Percentiles rank a stretch among this genome's conserved stretches.
phyloP scores from a whole-genome alignment of 768 basidiomycete genomes.

The Omphalotus guepiniiformis region DNA sequence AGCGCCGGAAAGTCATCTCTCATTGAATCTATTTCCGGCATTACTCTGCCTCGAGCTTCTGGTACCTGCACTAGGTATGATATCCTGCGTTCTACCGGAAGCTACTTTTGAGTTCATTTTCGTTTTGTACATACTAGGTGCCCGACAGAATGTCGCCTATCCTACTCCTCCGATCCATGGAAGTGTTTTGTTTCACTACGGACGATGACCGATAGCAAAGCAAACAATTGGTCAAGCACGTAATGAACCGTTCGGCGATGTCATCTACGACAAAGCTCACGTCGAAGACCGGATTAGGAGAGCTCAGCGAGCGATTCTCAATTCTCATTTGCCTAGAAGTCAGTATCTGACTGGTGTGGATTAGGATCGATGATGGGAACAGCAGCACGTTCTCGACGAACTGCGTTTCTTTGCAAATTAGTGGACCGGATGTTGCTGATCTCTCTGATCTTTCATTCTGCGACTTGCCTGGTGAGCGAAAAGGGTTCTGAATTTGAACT shows the following conservation, averaged over 20 bases:
- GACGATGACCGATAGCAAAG: constrained; percentile 35
- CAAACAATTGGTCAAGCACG: constrained; percentile 34
- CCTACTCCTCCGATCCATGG: constrained; percentile 38
- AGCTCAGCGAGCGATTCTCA: constrained; percentile 63
- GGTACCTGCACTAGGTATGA: constrained; percentile 70
- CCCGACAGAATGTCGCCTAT: constrained; percentile 50
- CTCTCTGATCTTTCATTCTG: constrained; percentile 67
- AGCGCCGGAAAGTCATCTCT: constrained; percentile 74
- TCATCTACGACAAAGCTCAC: constrained; percentile 44
- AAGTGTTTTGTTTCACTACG: constrained; percentile 48
- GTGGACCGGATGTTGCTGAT: constrained; percentile 52
- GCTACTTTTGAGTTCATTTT: not conserved
- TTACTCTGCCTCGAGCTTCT: constrained; percentile 63
- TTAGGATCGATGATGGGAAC: constrained; percentile 15
- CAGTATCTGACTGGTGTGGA: constrained; percentile 38
- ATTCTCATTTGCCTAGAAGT: constrained; percentile 34
- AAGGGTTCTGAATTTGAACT: not conserved
- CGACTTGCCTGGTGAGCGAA: constrained; percentile 49
- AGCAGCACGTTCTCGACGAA: constrained; percentile 48
- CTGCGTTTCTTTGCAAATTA: constrained; percentile 54
- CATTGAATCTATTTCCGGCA: constrained; percentile 72
- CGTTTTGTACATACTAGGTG: not conserved
- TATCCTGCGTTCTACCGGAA: not conserved
- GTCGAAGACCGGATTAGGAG: constrained; percentile 67
- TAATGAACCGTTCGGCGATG: constrained; percentile 39